These are phyloP conservation scores for Capniomyces stellatus DNA, from an alignment of 371 early-diverging fungal genomes.

Conservation along the genomic window DNA sequence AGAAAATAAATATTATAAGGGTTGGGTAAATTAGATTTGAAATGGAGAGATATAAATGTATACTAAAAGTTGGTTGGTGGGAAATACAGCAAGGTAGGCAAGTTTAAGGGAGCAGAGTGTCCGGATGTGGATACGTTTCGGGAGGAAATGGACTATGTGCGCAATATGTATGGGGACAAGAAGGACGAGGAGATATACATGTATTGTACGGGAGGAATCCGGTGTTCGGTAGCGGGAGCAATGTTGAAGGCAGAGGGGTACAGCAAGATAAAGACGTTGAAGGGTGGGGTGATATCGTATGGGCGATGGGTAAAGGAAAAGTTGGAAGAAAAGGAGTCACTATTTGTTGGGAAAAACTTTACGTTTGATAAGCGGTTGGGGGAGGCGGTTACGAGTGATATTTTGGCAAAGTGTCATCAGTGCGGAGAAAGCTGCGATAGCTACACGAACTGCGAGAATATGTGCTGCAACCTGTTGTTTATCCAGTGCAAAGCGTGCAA, in stretches of 20 bases:
- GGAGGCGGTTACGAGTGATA: constrained; percentile 44
- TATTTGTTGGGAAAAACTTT: constrained; percentile 58
- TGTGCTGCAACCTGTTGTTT: constrained; percentile 44
- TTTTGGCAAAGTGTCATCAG: constrained; percentile 42
- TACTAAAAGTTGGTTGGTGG: constrained; percentile 6
- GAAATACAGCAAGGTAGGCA: constrained; percentile 31
- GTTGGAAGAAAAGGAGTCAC: constrained; percentile 18
- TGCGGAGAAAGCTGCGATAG: constrained; percentile 46
- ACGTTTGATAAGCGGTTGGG: constrained; percentile 59
- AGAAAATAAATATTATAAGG: constrained; percentile 18
- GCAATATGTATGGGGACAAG: constrained; percentile 28
- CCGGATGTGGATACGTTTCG: constrained; percentile 58
- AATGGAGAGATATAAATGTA: no score
- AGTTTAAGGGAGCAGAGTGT: constrained; percentile 41
- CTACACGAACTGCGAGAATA: constrained; percentile 46
- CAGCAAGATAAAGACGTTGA: constrained; percentile 43
- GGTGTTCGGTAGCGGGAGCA: constrained; percentile 57
- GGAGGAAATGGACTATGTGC: constrained; percentile 33
- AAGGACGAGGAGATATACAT: constrained; percentile 44
- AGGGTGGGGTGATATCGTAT: constrained; percentile 62
- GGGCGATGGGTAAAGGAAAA: constrained; percentile 32
- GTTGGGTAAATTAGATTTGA: no score
- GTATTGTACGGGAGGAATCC: constrained; percentile 73
- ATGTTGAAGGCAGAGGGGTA: constrained; percentile 46
- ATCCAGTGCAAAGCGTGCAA: constrained; percentile 44